Evolutionary conservation across 352 stramenopile species (phyloP), one percentile per base, ranked within the genome.

Genomic region (Phytophthora syringae): DNA sequence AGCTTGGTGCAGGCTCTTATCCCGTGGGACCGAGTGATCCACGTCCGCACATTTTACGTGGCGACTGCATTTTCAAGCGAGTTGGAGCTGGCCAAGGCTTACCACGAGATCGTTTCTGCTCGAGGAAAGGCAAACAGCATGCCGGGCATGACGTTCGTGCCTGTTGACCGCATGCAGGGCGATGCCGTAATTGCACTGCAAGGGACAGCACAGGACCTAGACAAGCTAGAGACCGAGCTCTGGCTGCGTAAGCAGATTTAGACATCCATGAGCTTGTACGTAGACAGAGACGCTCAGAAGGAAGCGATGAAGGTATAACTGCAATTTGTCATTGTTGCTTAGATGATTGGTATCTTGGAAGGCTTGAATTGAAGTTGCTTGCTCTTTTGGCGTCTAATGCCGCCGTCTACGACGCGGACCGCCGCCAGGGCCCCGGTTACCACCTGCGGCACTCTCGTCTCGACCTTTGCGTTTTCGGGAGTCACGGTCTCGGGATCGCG

Each of bases 191-290:
- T 88, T 36, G 81, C 80, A 1, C 39, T 93, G 18, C 84, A 94
- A 37, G 74, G 91, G 48, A 89, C 82, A 7, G 84, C 83, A 16
- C 83, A 93, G 52, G 86, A 95, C 51, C 54, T 93, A 20, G 88
- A 95, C 32, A 89, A 88, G 49, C 54, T 95, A 5, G 88, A 95
- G 59, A 94, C 88, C 6, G 86, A 95, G 56, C 67, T 95, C 18
- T 95, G 88, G 88, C 68, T 95, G 48, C 79, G 79, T 40, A 85
- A 87, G 44, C 80, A 94, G 56, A 81, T 88, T 40, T 95, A 86
- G 67, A n/a, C 27, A 6, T 7, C 32, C 16, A 39, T 9, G 37
- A 42, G 34, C 27, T 56, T 50, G 37, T 56, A 32, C 22, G 64
- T 44, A 44, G 27, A 32, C 27, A 28, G 30, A 57, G n/a, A n/a